Conservation (phyloP, 2,329 filamentous ascomycete genomes). For the Arthroderma uncinatum region DNA sequence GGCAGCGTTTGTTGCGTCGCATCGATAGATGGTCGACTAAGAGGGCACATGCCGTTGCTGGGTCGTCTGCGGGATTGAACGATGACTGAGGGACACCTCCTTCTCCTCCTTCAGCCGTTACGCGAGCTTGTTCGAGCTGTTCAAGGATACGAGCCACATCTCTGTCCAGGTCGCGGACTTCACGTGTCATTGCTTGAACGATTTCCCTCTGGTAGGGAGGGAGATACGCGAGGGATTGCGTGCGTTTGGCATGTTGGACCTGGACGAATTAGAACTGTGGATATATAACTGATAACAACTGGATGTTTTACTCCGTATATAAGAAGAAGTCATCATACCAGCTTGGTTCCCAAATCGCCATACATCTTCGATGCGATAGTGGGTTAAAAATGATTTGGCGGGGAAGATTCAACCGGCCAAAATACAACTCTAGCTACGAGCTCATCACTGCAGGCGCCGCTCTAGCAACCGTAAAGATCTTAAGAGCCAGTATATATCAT, state of each 20-base stretch:
- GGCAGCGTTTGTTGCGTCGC: conserved; percentile 88
- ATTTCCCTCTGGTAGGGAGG: conserved; percentile 89
- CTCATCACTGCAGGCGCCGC: neutral
- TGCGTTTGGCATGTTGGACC: conserved; percentile 94
- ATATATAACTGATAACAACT: neutral
- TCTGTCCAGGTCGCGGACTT: conserved; percentile 86
- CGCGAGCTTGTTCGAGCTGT: conserved; percentile 56
- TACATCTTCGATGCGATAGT: conserved; percentile 53
- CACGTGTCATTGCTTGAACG: conserved; percentile 73
- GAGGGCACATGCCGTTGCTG: conserved; percentile 73
- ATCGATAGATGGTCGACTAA: conserved; percentile 91
- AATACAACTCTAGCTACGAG: neutral
- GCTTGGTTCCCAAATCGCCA: conserved; percentile 74
- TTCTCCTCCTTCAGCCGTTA: neutral
- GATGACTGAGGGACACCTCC: neutral
- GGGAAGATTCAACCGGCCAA: neutral
- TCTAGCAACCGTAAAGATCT: neutral
- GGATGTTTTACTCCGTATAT: neutral
- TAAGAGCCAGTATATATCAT: neutral
- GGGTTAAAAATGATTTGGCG: neutral
- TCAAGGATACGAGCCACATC: conserved; percentile 70
- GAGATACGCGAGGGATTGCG: conserved; percentile 71
- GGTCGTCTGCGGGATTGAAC: conserved; percentile 75
- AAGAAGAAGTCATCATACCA: conserved; percentile 44
- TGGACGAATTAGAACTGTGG: conserved; percentile 27